A percentile compares a stretch with the other conserved stretches of the same genome.
These are phyloP conservation scores for Conoideocrella luteorostrata DNA, from an alignment of 2,329 filamentous ascomycete species.

Conservation along the genomic window DNA sequence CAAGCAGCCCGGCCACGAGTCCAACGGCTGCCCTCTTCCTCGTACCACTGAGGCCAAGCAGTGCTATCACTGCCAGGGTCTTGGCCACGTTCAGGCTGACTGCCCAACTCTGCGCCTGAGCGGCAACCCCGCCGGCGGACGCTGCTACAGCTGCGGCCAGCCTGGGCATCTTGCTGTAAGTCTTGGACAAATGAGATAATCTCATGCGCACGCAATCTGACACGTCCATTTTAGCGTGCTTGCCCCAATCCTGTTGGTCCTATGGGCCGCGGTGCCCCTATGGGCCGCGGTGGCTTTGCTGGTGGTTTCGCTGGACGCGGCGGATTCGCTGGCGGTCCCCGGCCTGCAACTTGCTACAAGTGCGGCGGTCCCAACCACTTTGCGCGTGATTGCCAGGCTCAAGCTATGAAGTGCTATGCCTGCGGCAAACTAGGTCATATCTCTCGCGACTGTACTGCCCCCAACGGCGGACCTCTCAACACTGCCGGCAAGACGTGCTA, in stretches of 20 bases:
- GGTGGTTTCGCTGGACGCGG: conserved; percentile 60
- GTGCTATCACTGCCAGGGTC: conserved; percentile 98
- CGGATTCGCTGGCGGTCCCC: conserved; percentile 64
- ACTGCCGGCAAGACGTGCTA: conserved; percentile 98
- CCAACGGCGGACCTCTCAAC: conserved; percentile 92
- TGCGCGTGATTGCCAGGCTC: conserved; percentile 94
- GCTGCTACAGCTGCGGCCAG: conserved; percentile 96
- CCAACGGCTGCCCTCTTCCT: conserved; percentile 92
- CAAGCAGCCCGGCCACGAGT: conserved; percentile 94
- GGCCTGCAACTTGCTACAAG: conserved; percentile 67
- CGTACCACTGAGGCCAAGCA: conserved; percentile 98
- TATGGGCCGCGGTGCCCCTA: conserved; percentile 60
- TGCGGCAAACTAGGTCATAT: conserved; percentile 95
- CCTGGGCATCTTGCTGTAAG: conserved; percentile 84
- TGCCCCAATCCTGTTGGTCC: conserved; percentile 68
- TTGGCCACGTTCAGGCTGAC: conserved; percentile 97
- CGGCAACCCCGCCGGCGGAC: conserved; percentile 72
- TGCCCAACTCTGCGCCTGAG: conserved; percentile 93
- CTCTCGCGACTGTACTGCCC: conserved; percentile 87
- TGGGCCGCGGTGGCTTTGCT: conserved; percentile 64
- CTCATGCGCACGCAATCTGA: conserved; percentile 10
- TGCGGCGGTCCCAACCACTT: conserved; percentile 92
- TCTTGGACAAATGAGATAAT: background rate
- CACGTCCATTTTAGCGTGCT: conserved; percentile 51
- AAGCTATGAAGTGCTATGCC: conserved; percentile 97